Conservation (phyloP, 352 stramenopile species). For the Plasmopara muralis region DNA sequence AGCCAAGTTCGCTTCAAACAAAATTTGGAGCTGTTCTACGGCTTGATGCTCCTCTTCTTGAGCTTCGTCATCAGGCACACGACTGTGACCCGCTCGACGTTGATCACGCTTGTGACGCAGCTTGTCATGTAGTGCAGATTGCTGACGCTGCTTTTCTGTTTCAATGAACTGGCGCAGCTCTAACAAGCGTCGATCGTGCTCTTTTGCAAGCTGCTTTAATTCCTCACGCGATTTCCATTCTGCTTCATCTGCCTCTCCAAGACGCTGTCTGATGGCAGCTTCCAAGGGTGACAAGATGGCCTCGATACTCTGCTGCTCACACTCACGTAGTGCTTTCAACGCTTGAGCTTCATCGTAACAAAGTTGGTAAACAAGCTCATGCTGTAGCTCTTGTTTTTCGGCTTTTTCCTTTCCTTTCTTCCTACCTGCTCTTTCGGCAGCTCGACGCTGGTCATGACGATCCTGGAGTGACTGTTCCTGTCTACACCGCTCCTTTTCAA, state of each 20-base stretch:
- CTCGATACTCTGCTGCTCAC: slow-evolving; percentile 15
- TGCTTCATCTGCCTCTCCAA: slow-evolving; percentile 12
- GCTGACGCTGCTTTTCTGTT: slow-evolving; percentile 23
- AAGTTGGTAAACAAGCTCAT: slow-evolving; percentile 10
- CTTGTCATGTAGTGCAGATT: slow-evolving; percentile 22
- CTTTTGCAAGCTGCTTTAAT: slow-evolving; percentile 19
- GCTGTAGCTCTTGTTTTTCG: slow-evolving; percentile 13
- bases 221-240: slow-evolving; percentile 27
- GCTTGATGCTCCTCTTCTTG: slow-evolving; percentile 9
- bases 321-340: slow-evolving; percentile 7
- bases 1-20: slow-evolving; percentile 15
- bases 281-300: slow-evolving; percentile 15
- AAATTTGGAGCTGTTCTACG: slow-evolving; percentile 9
- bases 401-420: slow-evolving; percentile 17
- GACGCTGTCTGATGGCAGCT: slow-evolving; percentile 5
- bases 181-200: slow-evolving; percentile 18
- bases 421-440: slow-evolving; percentile 8
- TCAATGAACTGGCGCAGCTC: slow-evolving; percentile 16
- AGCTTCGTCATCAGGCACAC: slow-evolving; percentile 4
- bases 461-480: slow-evolving; percentile 27
- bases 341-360: slow-evolving; percentile 10
- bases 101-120: slow-evolving; percentile 20
- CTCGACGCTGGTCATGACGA: slow-evolving; percentile 20
- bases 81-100: slow-evolving; percentile 3
- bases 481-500: slow-evolving; percentile 25